Evolutionary conservation across 805 yeast genomes (phyloP).

Genomic region (Saccharomycodes ludwigii): DNA sequence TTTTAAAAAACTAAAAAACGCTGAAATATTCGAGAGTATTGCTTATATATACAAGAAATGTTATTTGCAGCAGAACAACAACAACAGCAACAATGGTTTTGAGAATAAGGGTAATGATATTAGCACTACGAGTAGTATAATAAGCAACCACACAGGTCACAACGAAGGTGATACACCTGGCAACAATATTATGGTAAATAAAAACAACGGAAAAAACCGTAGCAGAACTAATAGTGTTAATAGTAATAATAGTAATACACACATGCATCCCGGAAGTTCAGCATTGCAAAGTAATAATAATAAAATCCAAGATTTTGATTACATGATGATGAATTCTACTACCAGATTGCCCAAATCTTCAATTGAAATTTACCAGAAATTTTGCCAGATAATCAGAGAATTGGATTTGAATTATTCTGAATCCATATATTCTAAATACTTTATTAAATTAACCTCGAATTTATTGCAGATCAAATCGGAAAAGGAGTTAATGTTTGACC

Average conservation of each 20-base stretch:
- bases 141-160: no score
- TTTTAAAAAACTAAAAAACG: not conserved
- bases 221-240: not conserved
- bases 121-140: no score
- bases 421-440: constrained; percentile 6
- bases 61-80: not conserved
- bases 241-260: not conserved
- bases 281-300: constrained; percentile 14
- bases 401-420: constrained; percentile 18
- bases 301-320: constrained; percentile 18
- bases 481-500: constrained; percentile 2
- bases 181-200: no score
- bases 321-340: constrained; percentile 19
- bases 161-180: no score
- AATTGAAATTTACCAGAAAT: constrained; percentile 23
- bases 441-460: constrained; percentile 4
- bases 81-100: not conserved
- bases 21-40: not conserved
- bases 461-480: constrained; percentile 6
- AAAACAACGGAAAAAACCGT: not conserved
- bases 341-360: constrained; percentile 23
- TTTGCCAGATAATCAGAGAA: constrained; percentile 24
- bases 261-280: constrained; percentile 8
- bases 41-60: not conserved
- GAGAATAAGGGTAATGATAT: not conserved